Evolutionary conservation across 108 stramenopile genomes (phyloP).

Genomic region (Cyclotella baltica): DNA sequence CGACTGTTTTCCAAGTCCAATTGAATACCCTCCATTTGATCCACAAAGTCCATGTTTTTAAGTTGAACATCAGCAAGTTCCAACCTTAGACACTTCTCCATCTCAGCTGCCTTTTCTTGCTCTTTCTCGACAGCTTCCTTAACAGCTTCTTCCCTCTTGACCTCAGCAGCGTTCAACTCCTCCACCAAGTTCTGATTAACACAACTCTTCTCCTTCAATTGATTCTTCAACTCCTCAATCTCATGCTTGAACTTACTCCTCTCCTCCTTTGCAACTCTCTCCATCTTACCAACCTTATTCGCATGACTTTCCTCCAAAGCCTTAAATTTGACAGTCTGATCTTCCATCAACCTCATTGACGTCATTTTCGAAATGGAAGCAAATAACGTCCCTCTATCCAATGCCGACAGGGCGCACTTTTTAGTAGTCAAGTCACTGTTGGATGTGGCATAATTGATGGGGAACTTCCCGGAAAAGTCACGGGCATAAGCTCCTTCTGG

Average conservation of each 20-base stretch:
- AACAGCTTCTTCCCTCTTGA: neutral
- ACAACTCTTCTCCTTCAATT: conserved; percentile 9
- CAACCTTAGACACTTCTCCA: conserved; percentile 25
- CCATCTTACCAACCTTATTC: conserved; percentile 28
- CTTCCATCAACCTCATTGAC: conserved; percentile 16
- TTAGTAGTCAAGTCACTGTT: conserved; percentile 14
- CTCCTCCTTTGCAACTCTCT: conserved; percentile 28
- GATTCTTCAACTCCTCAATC: conserved; percentile 16
- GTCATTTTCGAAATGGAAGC: conserved; percentile 48
- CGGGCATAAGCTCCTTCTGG: conserved; percentile 43
- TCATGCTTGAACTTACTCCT: conserved; percentile 19
- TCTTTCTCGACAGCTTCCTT: conserved; percentile 9
- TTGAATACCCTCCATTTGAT: conserved; percentile 24
- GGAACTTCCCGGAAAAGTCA: conserved; percentile 25
- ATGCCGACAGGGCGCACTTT: conserved; percentile 31
- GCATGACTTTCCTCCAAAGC: conserved; percentile 24
- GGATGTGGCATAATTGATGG: conserved; percentile 17
- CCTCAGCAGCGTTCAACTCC: neutral
- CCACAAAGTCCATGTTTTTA: conserved; percentile 48
- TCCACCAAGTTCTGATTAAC: conserved; percentile 5
- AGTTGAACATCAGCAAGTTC: conserved; percentile 46
- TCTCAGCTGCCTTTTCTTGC: conserved; percentile 4
- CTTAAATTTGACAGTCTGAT: conserved; percentile 20
- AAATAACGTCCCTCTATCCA: conserved; percentile 45
- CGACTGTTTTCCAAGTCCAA: conserved; percentile 10